A percentile compares a stretch with the other conserved stretches of the same genome.
Evolutionary conservation across 2,329 filamentous ascomycete genomes (phyloP).

Genomic region (Alternaria viburni): DNA sequence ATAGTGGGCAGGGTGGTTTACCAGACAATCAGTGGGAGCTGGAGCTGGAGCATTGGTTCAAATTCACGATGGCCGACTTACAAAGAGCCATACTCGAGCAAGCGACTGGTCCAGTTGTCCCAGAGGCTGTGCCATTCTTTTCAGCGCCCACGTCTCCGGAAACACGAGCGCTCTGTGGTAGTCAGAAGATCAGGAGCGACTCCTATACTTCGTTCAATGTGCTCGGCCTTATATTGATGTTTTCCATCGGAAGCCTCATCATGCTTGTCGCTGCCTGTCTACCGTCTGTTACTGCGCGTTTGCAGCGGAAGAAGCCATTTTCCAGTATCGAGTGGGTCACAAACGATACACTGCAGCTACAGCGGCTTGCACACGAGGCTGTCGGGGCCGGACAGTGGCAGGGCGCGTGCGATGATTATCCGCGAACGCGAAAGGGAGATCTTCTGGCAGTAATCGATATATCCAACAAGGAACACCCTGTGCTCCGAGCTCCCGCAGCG

Average conservation of each 20-base stretch:
- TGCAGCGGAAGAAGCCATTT: conserved; percentile 2
- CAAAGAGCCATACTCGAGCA: conserved; percentile 29
- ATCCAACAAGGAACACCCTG: neutral
- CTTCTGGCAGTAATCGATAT: conserved; percentile 9
- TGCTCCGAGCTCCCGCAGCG: neutral
- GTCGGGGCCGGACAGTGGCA: conserved; percentile 14
- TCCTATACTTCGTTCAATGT: conserved; percentile 30
- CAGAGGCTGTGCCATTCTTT: neutral
- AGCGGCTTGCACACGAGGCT: conserved; percentile 31
- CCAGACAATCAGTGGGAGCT: conserved; percentile 46
- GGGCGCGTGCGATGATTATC: conserved; percentile 4
- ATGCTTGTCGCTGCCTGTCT: conserved; percentile 7
- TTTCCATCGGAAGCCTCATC: conserved; percentile 22
- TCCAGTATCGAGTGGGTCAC: conserved; percentile 18
- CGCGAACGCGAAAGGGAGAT: conserved; percentile 1
- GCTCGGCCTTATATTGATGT: conserved; percentile 23
- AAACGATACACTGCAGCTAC: conserved; percentile 25
- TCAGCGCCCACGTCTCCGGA: conserved; percentile 1
- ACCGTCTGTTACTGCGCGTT: neutral
- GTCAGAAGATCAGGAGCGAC: conserved; percentile 27
- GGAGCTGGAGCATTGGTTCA: conserved; percentile 42
- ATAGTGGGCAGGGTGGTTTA: conserved; percentile 21
- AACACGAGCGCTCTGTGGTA: conserved; percentile 18
- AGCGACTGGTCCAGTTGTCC: conserved; percentile 13
- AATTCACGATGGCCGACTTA: conserved; percentile 33